Percentiles rank a stretch among this genome's conserved stretches.
Conservation (phyloP, 2,329 filamentous ascomycete species). For the Pyricularia pennisetigena region DNA sequence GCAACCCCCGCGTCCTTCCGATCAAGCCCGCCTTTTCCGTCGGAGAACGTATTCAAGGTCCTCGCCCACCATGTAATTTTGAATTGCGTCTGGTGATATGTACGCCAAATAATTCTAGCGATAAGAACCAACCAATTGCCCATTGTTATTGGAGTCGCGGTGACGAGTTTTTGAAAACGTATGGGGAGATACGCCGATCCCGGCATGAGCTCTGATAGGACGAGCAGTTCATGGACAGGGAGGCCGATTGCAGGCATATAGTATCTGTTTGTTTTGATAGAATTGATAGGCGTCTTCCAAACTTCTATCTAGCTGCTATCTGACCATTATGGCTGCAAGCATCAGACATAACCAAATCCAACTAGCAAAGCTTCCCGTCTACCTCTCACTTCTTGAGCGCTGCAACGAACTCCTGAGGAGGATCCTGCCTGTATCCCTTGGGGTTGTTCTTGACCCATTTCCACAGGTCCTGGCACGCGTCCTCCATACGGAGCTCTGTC, state of each 20-base stretch:
- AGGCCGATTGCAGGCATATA: neutral
- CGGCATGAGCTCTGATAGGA: neutral
- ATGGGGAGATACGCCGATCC: neutral
- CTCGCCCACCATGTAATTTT: neutral
- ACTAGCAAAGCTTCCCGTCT: neutral
- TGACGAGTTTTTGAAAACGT: neutral
- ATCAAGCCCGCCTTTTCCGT: neutral
- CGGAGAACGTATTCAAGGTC: neutral
- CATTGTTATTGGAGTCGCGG: neutral
- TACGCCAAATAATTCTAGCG: neutral
- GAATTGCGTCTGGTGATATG: neutral
- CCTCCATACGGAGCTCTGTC: slow-evolving; percentile 80
- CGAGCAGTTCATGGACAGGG: neutral
- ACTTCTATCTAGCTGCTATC: neutral
- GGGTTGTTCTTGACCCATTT: slow-evolving; percentile 97
- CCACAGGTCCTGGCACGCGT: slow-evolving; percentile 92
- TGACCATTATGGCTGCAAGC: neutral
- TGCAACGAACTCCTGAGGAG: slow-evolving; percentile 73
- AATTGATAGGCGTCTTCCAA: neutral
- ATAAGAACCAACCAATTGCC: neutral
- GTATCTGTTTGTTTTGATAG: neutral
- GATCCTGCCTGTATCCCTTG: slow-evolving; percentile 83
- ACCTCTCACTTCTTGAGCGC: slow-evolving; percentile 34
- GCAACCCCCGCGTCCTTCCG: neutral
- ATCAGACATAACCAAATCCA: neutral